Conservation (phyloP, 805 yeast genomes). For the Nakazawaea populi region DNA sequence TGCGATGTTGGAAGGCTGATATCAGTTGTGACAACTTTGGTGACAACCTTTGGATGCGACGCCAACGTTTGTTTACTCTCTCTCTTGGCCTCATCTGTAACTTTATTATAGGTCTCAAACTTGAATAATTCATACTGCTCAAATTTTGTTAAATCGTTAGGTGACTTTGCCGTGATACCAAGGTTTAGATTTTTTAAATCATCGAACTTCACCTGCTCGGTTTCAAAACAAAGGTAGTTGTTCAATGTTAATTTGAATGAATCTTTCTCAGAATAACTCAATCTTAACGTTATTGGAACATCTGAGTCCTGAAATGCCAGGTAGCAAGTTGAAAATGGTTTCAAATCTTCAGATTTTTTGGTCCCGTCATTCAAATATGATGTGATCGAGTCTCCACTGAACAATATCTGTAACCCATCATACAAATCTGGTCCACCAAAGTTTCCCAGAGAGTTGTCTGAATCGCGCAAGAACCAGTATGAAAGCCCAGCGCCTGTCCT, state of each 20-base stretch:
- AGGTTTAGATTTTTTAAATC: slow-evolving; percentile 31
- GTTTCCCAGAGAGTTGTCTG: slow-evolving; percentile 19
- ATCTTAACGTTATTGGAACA: slow-evolving; percentile 64
- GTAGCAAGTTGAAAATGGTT: slow-evolving; percentile 50
- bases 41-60: slow-evolving; percentile 38
- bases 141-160: slow-evolving; percentile 24
- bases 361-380: slow-evolving; percentile 59
- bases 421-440: slow-evolving; percentile 53
- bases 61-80: slow-evolving; percentile 50
- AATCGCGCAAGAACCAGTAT: slow-evolving; percentile 41
- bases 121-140: slow-evolving; percentile 65
- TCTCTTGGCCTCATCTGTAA: slow-evolving; percentile 45
- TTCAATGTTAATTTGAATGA: slow-evolving; percentile 64
- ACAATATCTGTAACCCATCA: slow-evolving; percentile 59
- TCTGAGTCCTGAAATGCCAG: slow-evolving; percentile 58
- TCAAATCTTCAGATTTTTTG: slow-evolving; percentile 25
- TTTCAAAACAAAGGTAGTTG: slow-evolving; percentile 64
- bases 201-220: slow-evolving; percentile 46
- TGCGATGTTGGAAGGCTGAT: neutral
- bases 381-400: slow-evolving; percentile 42
- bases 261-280: slow-evolving; percentile 44
- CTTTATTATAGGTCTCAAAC: slow-evolving; percentile 47
- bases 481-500: slow-evolving; percentile 51
- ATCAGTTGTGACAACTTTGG: slow-evolving; percentile 25
- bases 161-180: slow-evolving; percentile 49